These are phyloP conservation scores for Kurtzmaniella quercitrusa DNA, from an alignment of 1,139 yeast genomes.

Conservation along the genomic window DNA sequence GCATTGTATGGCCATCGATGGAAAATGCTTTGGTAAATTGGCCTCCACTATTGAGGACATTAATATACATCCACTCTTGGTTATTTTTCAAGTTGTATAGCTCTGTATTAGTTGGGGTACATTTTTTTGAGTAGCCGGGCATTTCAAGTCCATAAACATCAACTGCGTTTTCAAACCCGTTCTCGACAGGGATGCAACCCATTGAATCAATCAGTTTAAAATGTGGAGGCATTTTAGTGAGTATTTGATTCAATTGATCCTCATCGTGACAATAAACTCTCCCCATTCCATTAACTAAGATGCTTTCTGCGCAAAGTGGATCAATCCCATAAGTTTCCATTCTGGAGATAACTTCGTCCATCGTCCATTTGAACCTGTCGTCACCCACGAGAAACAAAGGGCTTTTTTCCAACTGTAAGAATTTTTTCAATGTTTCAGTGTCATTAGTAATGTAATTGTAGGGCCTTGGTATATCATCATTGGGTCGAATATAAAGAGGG, in stretches of 20 bases:
- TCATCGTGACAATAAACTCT: constrained; percentile 21
- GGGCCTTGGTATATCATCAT: constrained; percentile 18
- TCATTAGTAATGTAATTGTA: constrained; percentile 16
- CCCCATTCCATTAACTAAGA: constrained; percentile 32
- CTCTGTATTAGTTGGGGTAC: constrained; percentile 16
- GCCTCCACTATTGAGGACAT: constrained; percentile 30
- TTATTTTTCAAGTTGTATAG: constrained; percentile 18
- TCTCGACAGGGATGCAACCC: constrained; percentile 21
- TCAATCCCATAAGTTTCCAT: constrained; percentile 28
- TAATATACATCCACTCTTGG: constrained; percentile 21
- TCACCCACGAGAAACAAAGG: constrained; percentile 22
- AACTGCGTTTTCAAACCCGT: constrained; percentile 16
- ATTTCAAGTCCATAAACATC: constrained; percentile 16
- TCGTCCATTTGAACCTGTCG: constrained; percentile 23
- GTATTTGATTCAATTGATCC: constrained; percentile 11
- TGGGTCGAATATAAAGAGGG: constrained; percentile 25
- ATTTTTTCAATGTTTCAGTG: constrained; percentile 10
- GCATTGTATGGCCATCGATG: constrained; percentile 30
- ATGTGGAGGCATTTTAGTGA: constrained; percentile 9
- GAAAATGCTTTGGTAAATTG: constrained; percentile 28
- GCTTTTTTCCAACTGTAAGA: constrained; percentile 17
- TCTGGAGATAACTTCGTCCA: constrained; percentile 21
- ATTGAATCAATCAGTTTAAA: constrained; percentile 15
- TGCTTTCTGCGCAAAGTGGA: constrained; percentile 29
- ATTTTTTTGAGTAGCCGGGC: constrained; percentile 23